phyloP scores from a whole-genome alignment of 2,329 filamentous ascomycete genomes.

The Cordyceps sp. region DNA sequence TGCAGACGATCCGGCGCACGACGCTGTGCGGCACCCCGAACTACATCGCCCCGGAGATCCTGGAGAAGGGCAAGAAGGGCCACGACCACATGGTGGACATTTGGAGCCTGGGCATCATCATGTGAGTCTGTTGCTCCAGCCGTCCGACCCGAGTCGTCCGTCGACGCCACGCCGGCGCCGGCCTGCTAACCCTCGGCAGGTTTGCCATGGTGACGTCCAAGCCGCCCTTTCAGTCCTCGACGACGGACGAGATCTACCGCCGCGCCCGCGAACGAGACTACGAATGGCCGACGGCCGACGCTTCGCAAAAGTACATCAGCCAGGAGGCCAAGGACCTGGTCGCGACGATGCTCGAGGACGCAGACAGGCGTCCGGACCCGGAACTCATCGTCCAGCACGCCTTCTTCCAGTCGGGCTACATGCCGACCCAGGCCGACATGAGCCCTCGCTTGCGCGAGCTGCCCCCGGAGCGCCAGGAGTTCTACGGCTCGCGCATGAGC shows the following conservation, averaged over 20 bases:
- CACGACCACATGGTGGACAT: constrained; percentile 98
- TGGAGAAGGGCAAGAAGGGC: constrained; percentile 84
- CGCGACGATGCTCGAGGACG: constrained; percentile 57
- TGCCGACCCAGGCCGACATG: constrained; percentile 46
- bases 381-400: constrained; percentile 65
- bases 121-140: constrained; percentile 34
- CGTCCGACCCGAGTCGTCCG: too few species aligned
- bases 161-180: neutral
- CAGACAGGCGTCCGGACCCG: constrained; percentile 57
- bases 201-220: constrained; percentile 96
- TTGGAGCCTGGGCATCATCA: constrained; percentile 95
- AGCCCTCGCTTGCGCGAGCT: constrained; percentile 38
- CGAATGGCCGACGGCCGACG: constrained; percentile 56
- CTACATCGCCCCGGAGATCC: constrained; percentile 92
- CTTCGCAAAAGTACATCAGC: constrained; percentile 53
- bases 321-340: constrained; percentile 65
- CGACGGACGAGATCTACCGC: constrained; percentile 72
- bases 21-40: constrained; percentile 96
- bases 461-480: constrained; percentile 39
- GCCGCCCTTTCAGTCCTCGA: constrained; percentile 87
- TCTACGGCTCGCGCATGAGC: constrained; percentile 32
- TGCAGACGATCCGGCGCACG: constrained; percentile 67
- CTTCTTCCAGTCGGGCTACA: constrained; percentile 63
- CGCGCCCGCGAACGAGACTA: constrained; percentile 57
- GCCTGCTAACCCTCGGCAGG: constrained; percentile 21